A percentile compares a stretch with the other conserved stretches of the same genome.
Evolutionary conservation across 2,329 filamentous ascomycete genomes (phyloP).

Genomic region (Epichloe elymi): DNA sequence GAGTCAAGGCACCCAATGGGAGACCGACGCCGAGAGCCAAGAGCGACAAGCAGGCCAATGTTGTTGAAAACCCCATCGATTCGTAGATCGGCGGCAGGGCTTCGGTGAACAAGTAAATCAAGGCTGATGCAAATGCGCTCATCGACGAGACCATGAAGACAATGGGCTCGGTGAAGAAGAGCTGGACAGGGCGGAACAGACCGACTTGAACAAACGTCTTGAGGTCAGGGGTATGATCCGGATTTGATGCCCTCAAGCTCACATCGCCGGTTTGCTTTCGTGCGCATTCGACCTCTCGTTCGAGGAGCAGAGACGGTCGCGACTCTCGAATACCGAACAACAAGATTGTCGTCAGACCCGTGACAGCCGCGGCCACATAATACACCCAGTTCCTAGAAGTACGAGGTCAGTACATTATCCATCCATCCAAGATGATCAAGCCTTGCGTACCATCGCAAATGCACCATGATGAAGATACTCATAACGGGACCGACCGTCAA

Average conservation of each 20-base stretch:
- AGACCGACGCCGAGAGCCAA: neutral
- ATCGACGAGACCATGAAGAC: neutral
- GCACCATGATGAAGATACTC: neutral
- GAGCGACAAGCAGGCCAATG: neutral
- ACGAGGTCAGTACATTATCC: too few species aligned
- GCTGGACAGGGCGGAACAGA: neutral
- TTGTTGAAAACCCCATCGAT: neutral
- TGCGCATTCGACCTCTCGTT: neutral
- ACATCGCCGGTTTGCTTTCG: neutral
- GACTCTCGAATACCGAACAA: neutral
- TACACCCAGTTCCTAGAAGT: neutral
- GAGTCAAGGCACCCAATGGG: neutral
- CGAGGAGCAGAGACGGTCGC: neutral
- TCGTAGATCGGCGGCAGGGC: neutral
- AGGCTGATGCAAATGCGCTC: neutral
- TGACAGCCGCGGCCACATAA: neutral
- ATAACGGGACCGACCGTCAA: neutral
- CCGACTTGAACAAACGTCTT: neutral
- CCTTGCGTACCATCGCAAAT: neutral
- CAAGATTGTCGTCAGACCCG: neutral
- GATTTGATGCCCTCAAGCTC: neutral
- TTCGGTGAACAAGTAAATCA: neutral
- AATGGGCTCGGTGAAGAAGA: slow-evolving; percentile 1
- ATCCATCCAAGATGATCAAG: neutral
- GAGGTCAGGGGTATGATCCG: neutral